Percentiles rank a stretch among this genome's conserved stretches.
phyloP scores from a whole-genome alignment of 2,329 filamentous ascomycete genomes.

The Trichophyton rubrum region DNA sequence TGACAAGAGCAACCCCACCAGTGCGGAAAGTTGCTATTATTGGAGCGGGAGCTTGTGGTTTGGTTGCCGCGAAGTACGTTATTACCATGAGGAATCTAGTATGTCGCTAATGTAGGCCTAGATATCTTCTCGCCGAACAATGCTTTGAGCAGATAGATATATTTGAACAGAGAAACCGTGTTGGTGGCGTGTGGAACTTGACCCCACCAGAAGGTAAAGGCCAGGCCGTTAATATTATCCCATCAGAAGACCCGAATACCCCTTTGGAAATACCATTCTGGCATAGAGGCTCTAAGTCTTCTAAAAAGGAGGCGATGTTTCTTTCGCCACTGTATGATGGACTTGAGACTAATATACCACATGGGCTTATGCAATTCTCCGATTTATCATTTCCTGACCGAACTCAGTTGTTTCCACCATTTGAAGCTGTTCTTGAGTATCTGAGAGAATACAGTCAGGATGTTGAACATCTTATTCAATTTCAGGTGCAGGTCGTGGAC shows the following conservation, averaged over 20 bases:
- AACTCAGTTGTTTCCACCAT: slow-evolving; percentile 60
- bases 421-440: slow-evolving; percentile 60
- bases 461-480: slow-evolving; percentile 53
- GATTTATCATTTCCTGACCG: slow-evolving; percentile 54
- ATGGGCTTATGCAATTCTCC: slow-evolving; percentile 66
- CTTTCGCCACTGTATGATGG: slow-evolving; percentile 73
- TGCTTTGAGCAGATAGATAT: slow-evolving; percentile 58
- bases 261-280: slow-evolving; percentile 52
- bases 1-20: slow-evolving; percentile 6
- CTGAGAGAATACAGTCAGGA: slow-evolving; percentile 59
- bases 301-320: slow-evolving; percentile 44
- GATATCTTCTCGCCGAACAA: slow-evolving; percentile 60
- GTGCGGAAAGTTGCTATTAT: slow-evolving; percentile 54
- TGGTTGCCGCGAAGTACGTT: slow-evolving; percentile 57
- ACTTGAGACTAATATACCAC: slow-evolving; percentile 78
- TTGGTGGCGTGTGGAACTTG: slow-evolving; percentile 83
- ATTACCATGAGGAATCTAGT: too few relatives aligned
- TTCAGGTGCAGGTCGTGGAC: slow-evolving; percentile 57
- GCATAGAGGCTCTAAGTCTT: slow-evolving; percentile 18
- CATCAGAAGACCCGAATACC: slow-evolving; percentile 53
- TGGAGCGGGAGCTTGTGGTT: slow-evolving; percentile 68
- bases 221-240: slow-evolving; percentile 39
- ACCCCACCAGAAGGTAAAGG: slow-evolving; percentile 39
- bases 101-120: slow-evolving; percentile 16
- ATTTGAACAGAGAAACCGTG: slow-evolving; percentile 65